A percentile compares a stretch with the other conserved stretches of the same genome.
These are phyloP conservation scores for Phytomonas sp. DNA, from an alignment of 208 protist species.

Conservation along the genomic window DNA sequence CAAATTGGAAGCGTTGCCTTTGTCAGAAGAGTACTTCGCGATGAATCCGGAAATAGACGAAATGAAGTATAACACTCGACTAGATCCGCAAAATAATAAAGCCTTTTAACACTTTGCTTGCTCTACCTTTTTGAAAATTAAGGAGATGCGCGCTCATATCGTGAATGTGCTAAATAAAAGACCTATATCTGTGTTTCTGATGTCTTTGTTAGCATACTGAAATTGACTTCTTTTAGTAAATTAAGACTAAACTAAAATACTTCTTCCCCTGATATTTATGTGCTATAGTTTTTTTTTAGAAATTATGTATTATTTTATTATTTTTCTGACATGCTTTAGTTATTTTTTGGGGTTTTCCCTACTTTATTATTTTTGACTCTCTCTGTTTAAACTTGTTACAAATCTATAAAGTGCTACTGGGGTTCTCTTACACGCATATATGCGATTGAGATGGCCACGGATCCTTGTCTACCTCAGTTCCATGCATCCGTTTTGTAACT, in stretches of 20 bases:
- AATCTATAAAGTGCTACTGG: background rate
- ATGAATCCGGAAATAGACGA: constrained; percentile 53
- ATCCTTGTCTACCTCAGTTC: background rate
- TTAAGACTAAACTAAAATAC: background rate
- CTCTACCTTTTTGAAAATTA: constrained; percentile 3
- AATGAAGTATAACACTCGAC: constrained; percentile 47
- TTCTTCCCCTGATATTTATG: background rate
- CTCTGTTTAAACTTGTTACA: background rate
- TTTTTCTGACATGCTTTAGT: background rate
- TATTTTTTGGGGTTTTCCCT: background rate
- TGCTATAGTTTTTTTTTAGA: background rate
- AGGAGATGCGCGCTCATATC: background rate
- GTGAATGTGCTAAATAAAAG: background rate
- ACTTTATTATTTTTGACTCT: background rate
- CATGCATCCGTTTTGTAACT: background rate
- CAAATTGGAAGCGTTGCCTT: constrained; percentile 65
- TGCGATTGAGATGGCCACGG: background rate
- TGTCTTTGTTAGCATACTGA: background rate
- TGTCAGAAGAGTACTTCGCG: constrained; percentile 69
- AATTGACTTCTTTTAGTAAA: background rate
- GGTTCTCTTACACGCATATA: background rate
- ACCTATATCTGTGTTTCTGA: background rate
- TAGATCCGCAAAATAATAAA: constrained; percentile 39
- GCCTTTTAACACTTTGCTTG: constrained; percentile 19
- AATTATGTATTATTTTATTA: background rate